Percentiles rank a stretch among this genome's conserved stretches.
These are phyloP conservation scores for Xylariaceae sp. DNA, from an alignment of 2,329 filamentous ascomycete genomes.

Conservation along the genomic window DNA sequence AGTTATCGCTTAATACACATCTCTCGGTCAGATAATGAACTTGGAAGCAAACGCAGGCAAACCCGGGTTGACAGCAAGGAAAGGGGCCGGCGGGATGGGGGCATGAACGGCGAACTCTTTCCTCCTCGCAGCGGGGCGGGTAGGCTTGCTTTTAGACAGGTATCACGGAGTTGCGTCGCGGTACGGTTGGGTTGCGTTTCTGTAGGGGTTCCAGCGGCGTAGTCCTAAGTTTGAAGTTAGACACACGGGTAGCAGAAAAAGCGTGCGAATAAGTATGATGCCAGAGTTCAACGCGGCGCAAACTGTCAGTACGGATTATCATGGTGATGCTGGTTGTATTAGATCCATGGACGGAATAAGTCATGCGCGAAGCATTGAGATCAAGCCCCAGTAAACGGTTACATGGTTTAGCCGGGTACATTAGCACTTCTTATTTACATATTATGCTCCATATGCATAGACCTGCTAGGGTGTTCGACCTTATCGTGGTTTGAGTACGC, in stretches of 20 bases:
- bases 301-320: not conserved
- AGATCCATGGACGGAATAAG: no score
- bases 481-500: not conserved
- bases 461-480: no score
- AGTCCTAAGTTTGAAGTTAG: not conserved
- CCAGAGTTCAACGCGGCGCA: not conserved
- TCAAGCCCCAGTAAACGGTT: no score
- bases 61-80: not conserved
- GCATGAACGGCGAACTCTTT: not conserved
- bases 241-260: not conserved
- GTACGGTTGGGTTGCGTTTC: not conserved
- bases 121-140: not conserved
- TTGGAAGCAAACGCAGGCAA: not conserved
- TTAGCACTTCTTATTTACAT: no score
- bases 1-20: not conserved
- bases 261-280: not conserved
- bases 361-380: no score
- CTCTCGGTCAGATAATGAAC: not conserved
- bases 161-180: not conserved
- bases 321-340: not conserved
- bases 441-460: no score
- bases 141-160: not conserved
- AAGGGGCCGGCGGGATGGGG: not conserved
- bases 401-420: no score
- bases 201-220: not conserved